phyloP scores from a whole-genome alignment of 306 rosid species.

The Oemleria cerasiformis region DNA sequence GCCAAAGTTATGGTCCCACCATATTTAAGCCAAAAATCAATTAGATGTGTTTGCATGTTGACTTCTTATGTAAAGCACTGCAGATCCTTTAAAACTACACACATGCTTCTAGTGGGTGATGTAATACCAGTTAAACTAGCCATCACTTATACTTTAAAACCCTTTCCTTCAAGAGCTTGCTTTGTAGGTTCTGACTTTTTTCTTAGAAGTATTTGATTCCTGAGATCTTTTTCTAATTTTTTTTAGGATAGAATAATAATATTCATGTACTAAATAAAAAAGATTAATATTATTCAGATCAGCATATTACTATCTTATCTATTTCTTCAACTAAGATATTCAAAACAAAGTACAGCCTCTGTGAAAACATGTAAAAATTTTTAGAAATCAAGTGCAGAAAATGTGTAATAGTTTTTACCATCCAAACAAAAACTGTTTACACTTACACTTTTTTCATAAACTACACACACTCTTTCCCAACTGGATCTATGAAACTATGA shows the following conservation, averaged over 20 bases:
- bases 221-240: not conserved
- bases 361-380: conserved; percentile 6
- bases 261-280: not conserved
- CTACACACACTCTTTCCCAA: conserved; percentile 19
- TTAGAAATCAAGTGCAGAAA: conserved; percentile 16
- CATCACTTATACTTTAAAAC: conserved; percentile 16
- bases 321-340: conserved; percentile 14
- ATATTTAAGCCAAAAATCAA: conserved; percentile 23
- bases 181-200: conserved; percentile 8
- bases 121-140: conserved; percentile 8
- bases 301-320: not conserved
- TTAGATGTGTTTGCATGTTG: conserved; percentile 25
- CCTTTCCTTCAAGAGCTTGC: conserved; percentile 1
- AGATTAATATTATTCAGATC: conserved; percentile 1
- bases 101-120: conserved; percentile 9
- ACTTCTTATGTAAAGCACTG: conserved; percentile 20
- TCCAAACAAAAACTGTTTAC: conserved; percentile 20
- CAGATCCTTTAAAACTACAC: not conserved
- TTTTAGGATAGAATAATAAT: not conserved
- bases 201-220: conserved; percentile 12
- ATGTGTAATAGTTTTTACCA: not conserved
- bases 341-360: conserved; percentile 1
- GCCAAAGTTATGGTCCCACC: conserved; percentile 29
- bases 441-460: conserved; percentile 13
- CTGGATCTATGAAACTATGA: conserved; percentile 20